phyloP scores from a whole-genome alignment of 179 eudicot species.

The Sideroxylon spinosum region DNA sequence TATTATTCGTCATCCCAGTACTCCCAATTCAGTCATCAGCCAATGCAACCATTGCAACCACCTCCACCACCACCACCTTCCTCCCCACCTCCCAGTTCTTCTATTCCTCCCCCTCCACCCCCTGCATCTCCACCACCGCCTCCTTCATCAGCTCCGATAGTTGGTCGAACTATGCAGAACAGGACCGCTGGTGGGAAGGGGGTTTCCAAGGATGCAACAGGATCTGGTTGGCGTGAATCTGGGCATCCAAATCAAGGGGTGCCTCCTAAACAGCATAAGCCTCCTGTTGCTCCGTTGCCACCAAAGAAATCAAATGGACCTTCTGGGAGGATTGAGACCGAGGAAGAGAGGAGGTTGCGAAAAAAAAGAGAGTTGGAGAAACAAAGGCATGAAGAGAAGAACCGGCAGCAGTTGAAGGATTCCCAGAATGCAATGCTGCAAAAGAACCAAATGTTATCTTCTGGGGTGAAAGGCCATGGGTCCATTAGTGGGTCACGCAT shows the following conservation, averaged over 20 bases:
- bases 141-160: constrained; percentile 37
- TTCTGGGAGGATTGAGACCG: constrained; percentile 70
- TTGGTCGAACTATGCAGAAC: constrained; percentile 42
- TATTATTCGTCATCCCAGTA: constrained; percentile 78
- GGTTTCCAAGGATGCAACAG: constrained; percentile 29
- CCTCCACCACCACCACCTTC: constrained; percentile 73
- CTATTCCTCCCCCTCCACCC: constrained; percentile 49
- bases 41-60: constrained; percentile 42
- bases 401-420: constrained; percentile 69
- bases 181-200: constrained; percentile 48
- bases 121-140: constrained; percentile 40
- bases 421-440: constrained; percentile 57
- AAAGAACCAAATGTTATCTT: constrained; percentile 56
- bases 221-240: constrained; percentile 16
- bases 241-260: constrained; percentile 28
- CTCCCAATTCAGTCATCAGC: constrained; percentile 66
- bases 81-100: constrained; percentile 62
- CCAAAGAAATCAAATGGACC: constrained; percentile 49
- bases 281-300: constrained; percentile 48
- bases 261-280: constrained; percentile 56
- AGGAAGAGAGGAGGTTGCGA: constrained; percentile 84
- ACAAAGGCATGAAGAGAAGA: constrained; percentile 75
- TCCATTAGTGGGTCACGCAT: constrained; percentile 76
- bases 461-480: constrained; percentile 63
- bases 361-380: constrained; percentile 83